Evolutionary conservation across 495 filamentous ascomycete species (phyloP).

Genomic region (Copromyces sp.): DNA sequence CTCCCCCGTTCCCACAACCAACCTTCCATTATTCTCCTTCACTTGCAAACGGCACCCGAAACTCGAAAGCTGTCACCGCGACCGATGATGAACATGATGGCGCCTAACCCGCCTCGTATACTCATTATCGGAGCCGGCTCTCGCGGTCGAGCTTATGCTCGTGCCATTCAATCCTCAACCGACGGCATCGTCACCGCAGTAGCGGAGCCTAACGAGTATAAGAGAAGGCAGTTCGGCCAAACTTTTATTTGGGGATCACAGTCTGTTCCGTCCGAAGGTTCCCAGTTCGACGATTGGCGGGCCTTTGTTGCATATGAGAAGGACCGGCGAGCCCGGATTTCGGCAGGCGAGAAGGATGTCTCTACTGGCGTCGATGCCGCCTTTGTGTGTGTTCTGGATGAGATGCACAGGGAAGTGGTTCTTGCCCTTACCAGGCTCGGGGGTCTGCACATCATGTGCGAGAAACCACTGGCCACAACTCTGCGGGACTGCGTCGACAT

Average conservation of each 20-base stretch:
- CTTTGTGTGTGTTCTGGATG: slow-evolving; percentile 82
- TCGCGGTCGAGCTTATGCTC: slow-evolving; percentile 66
- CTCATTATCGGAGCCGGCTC: slow-evolving; percentile 85
- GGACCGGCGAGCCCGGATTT: slow-evolving; percentile 37
- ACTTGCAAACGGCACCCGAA: slow-evolving; percentile 43
- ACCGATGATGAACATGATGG: slow-evolving; percentile 6
- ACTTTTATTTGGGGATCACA: slow-evolving; percentile 56
- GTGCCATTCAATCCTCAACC: slow-evolving; percentile 48
- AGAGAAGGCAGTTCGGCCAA: slow-evolving; percentile 55
- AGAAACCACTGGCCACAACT: slow-evolving; percentile 82
- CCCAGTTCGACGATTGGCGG: slow-evolving; percentile 65
- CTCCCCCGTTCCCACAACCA: not conserved
- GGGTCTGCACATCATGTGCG: slow-evolving; percentile 75
- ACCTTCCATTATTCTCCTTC: not conserved
- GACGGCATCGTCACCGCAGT: slow-evolving; percentile 62
- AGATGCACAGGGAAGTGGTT: slow-evolving; percentile 75
- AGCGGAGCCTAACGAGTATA: slow-evolving; percentile 71
- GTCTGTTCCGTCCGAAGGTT: slow-evolving; percentile 29
- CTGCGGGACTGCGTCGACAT: slow-evolving; percentile 67
- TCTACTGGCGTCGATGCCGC: slow-evolving; percentile 61
- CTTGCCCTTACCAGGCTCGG: slow-evolving; percentile 54
- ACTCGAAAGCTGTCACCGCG: not conserved
- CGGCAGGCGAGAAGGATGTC: slow-evolving; percentile 29
- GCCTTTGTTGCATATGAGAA: slow-evolving; percentile 59
- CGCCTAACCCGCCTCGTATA: slow-evolving; percentile 44